Conservation (phyloP, 2,329 filamentous ascomycete genomes). For the Fonsecaea erecta region DNA sequence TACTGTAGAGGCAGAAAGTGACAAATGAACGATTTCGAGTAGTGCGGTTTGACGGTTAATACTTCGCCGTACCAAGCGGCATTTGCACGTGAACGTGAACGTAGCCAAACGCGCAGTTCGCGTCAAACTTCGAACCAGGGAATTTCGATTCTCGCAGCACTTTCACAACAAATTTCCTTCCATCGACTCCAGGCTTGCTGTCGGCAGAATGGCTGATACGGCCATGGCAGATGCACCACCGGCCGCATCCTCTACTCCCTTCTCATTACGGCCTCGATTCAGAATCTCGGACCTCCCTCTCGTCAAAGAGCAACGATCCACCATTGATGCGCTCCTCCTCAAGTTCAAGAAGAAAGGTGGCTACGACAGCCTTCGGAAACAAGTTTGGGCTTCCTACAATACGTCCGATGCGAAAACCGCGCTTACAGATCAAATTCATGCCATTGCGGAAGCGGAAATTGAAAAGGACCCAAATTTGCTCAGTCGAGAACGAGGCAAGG, state of each 20-base stretch:
- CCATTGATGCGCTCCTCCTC: constrained; percentile 65
- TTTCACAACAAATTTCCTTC: neutral
- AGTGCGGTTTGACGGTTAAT: neutral
- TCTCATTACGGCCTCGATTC: constrained; percentile 50
- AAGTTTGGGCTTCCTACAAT: constrained; percentile 63
- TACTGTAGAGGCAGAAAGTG: neutral
- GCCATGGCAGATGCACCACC: constrained; percentile 32
- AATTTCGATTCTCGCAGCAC: neutral
- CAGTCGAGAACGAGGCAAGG: constrained; percentile 65
- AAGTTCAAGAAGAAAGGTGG: constrained; percentile 70
- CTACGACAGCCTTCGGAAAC: constrained; percentile 66
- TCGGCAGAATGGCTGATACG: constrained; percentile 27
- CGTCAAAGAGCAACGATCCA: constrained; percentile 60
- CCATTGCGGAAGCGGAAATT: constrained; percentile 64
- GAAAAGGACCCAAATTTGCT: constrained; percentile 65
- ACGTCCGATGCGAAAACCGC: constrained; percentile 57
- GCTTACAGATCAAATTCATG: constrained; percentile 58
- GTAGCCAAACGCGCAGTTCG: neutral
- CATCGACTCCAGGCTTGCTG: neutral
- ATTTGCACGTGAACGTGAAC: neutral
- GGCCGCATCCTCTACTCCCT: constrained; percentile 21
- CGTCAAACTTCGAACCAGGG: neutral
- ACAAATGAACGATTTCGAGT: no score
- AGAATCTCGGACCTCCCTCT: constrained; percentile 66
- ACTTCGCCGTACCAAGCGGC: neutral